Base-by-base conservation (phyloP, 192 early-diverging fungal species). In the Coemansia pectinata region DNA sequence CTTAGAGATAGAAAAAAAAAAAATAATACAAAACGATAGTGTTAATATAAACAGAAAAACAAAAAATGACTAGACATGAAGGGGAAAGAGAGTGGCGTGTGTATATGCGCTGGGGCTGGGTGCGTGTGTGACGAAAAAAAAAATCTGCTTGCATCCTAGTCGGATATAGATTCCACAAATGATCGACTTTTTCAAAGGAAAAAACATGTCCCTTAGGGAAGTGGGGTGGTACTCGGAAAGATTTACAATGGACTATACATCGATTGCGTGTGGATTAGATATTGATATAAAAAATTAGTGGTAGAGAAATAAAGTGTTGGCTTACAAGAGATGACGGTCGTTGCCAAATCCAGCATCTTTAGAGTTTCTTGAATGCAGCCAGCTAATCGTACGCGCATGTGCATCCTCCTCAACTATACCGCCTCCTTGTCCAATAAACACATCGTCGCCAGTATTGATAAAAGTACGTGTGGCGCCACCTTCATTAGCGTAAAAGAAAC, bases 401-500 rank as follows among this genome's bases (percentile, higher is more conserved):
- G 17, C 66, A 45, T 27, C 39, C 23, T 25, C 21, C 23, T 25
- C 50, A 11, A 21, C 21, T 11, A 21, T 8, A 12, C 11, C 29
- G 3, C 15, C 14, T 42, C 15, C 41, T 42, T 42, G 41, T 5
- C 41, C 41, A 42, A 42, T 42, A 42, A 11, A 42, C 10, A 42
- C 15, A 5, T 42, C 41, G 15, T 42, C 41, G 41, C 41, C 41
- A 14, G 41, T 42, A 42, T 12, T 42, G 11, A 42, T 42, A 42
- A 42, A 42, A 15, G 41, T 42, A 15, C 41, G 11, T 42, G 41
- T 42, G 11, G 6, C 12, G 25, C 27, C 15, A 14, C 29, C 31
- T 14, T 61, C 65, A n/a, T 25, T 14, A n/a, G n/a, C 53, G 59
- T 69, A 69, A 25, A 48, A 69, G 9, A 69, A 69, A 1, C 57